A percentile compares a stretch with the other conserved stretches of the same genome.
These are phyloP conservation scores for Ophidiomyces ophidiicola DNA, from an alignment of 2,329 filamentous ascomycete species.

Conservation along the genomic window DNA sequence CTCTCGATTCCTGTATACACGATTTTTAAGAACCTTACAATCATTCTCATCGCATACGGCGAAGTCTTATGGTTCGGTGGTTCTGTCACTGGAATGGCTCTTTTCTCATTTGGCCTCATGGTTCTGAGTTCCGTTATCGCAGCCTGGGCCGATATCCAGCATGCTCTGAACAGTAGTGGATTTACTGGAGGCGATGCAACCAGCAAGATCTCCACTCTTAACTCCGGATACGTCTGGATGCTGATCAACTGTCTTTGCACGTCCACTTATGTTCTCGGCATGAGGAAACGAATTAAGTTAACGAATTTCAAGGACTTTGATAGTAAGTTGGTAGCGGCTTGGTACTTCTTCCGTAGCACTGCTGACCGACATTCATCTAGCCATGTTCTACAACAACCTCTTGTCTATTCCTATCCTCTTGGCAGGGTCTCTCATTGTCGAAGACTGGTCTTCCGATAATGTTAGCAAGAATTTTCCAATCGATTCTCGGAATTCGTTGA, in stretches of 20 bases:
- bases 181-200: constrained; percentile 47
- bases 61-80: constrained; percentile 98
- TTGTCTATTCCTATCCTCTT: constrained; percentile 89
- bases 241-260: constrained; percentile 91
- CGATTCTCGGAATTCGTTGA: constrained; percentile 65
- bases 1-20: constrained; percentile 97
- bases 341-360: neutral
- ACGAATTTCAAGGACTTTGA: constrained; percentile 99
- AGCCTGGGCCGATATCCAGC: constrained; percentile 92
- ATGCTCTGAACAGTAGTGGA: constrained; percentile 56
- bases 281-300: constrained; percentile 98
- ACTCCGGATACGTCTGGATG: constrained; percentile 97
- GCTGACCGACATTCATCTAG: constrained; percentile 40
- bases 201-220: constrained; percentile 72
- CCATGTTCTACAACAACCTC: constrained; percentile 99
- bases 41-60: constrained; percentile 95
- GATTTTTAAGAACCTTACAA: constrained; percentile 99
- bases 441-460: constrained; percentile 87
- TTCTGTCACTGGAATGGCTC: constrained; percentile 70
- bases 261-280: constrained; percentile 75
- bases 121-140: constrained; percentile 88
- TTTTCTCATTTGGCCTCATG: constrained; percentile 94
- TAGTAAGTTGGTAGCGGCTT: constrained; percentile 51
- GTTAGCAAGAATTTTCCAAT: constrained; percentile 75
- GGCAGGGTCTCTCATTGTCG: constrained; percentile 64